phyloP scores from a whole-genome alignment of 1,284 basidiomycete genomes.

The Entoloma clypeatum region DNA sequence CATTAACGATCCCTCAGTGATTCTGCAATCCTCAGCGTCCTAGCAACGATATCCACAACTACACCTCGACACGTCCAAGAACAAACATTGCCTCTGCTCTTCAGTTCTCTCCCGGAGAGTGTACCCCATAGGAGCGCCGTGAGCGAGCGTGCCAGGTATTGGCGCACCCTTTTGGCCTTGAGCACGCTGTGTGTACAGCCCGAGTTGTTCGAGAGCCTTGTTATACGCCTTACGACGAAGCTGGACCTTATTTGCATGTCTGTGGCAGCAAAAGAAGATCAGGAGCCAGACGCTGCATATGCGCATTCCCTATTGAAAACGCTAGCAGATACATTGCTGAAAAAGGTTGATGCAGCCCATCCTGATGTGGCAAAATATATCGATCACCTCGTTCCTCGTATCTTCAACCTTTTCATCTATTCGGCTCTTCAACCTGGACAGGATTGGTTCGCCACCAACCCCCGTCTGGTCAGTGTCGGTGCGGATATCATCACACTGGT shows the following conservation, averaged over 20 bases:
- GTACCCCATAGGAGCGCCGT: constrained; percentile 58
- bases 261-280: constrained; percentile 25
- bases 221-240: constrained; percentile 77
- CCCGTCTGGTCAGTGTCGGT: constrained; percentile 61
- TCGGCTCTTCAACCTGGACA: constrained; percentile 42
- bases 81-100: constrained; percentile 78
- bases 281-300: constrained; percentile 70
- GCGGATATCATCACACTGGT: constrained; percentile 68
- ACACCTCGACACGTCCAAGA: constrained; percentile 69
- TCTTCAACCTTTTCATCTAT: constrained; percentile 70
- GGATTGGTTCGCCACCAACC: constrained; percentile 50
- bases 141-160: constrained; percentile 57
- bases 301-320: constrained; percentile 78
- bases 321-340: constrained; percentile 57
- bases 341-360: constrained; percentile 62
- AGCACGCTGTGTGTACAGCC: constrained; percentile 73
- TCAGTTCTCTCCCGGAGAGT: constrained; percentile 66
- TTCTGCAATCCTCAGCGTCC: constrained; percentile 56
- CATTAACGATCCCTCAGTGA: constrained; percentile 43
- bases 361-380: constrained; percentile 77
- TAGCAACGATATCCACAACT: constrained; percentile 63
- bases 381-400: constrained; percentile 64
- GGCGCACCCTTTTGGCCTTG: constrained; percentile 70
- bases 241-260: constrained; percentile 69
- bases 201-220: constrained; percentile 81